Evolutionary conservation across 176 grass and related monocot genomes (phyloP), one percentile per base, ranked within the genome.

Genomic region (Metroxylon sagu): DNA sequence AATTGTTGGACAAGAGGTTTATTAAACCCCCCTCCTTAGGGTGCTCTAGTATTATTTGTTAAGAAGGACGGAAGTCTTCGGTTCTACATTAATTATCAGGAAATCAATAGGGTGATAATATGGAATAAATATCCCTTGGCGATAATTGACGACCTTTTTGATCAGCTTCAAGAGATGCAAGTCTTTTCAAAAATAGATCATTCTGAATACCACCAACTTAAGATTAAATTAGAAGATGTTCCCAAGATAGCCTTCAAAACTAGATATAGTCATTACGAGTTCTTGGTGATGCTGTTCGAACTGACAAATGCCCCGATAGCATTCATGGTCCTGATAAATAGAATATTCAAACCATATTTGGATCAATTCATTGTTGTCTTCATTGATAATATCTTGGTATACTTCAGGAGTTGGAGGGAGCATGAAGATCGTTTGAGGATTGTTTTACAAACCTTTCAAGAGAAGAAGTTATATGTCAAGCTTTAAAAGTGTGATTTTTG

Each of bases 351-450:
- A 29, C 18, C 0, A 23, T 61, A 16, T 51, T 14, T 73, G 6
- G 39, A 56, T 0, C 27, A 53, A 4, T 53, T 35, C n/a, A 25
- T 73, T 0, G n/a, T 73, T 1, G 70, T 73, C 0, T 73, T 73
- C 5, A 60, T 73, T 56, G 66, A 69, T 56, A 50, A 69, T 43
- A 69, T 69, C 4, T 5, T 69, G 6, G 16, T 69, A 3, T 72
- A 60, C 31, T 57, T 19, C 18, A 3, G 25, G 16, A 17, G 23
- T 23, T 0, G 15, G 2, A 53, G 21, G 3, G 0, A 19, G 16
- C 68, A 71, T 50, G 2, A 31, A 14, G 2, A 60, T 5, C 68
- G 60, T 16, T 3, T 71, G 6, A 19, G 17, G 6, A 49, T 4
- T 18, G 14, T 3, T 71, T 16, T 4, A 43, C 3, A 17, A 60